Evolutionary conservation across 202 grass and related monocot genomes (phyloP).

Genomic region (Panicum hallii): DNA sequence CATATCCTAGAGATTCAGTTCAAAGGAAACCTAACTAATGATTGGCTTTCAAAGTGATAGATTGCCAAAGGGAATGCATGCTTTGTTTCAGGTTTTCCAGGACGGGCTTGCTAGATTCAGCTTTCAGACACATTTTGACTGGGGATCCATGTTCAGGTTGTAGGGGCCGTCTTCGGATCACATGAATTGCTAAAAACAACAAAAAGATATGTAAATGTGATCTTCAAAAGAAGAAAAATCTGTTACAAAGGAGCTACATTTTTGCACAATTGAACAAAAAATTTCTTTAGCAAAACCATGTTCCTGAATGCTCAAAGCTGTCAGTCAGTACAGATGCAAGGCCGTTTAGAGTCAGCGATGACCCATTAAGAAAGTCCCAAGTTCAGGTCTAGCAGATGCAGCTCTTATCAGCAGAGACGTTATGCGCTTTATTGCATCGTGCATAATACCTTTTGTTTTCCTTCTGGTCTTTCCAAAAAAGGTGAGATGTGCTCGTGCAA

Average conservation of each 20-base stretch:
- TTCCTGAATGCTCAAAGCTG: not conserved
- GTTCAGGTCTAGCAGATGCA: slow-evolving; percentile 11
- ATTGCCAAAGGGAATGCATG: not conserved
- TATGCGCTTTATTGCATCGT: not conserved
- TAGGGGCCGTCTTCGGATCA: no score
- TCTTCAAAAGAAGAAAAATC: not conserved
- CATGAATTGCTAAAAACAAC: not conserved
- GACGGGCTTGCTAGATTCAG: not conserved
- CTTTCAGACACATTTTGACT: not conserved
- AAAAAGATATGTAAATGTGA: no score
- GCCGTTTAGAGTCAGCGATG: not conserved
- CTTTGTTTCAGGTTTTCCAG: not conserved
- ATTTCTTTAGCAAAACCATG: not conserved
- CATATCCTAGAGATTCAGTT: not conserved
- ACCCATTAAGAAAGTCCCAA: slow-evolving; percentile 8
- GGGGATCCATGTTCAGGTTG: not conserved
- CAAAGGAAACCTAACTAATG: not conserved
- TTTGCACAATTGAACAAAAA: not conserved
- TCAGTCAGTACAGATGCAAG: not conserved
- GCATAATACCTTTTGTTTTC: not conserved
- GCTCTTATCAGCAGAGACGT: not conserved
- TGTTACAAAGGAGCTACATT: not conserved
- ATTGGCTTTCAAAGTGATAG: not conserved
- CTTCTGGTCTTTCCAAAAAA: slow-evolving; percentile 36
- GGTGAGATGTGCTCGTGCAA: slow-evolving; percentile 35